Conservation (phyloP, 345 rosid genomes). For the Rhodomyrtus tomentosa region DNA sequence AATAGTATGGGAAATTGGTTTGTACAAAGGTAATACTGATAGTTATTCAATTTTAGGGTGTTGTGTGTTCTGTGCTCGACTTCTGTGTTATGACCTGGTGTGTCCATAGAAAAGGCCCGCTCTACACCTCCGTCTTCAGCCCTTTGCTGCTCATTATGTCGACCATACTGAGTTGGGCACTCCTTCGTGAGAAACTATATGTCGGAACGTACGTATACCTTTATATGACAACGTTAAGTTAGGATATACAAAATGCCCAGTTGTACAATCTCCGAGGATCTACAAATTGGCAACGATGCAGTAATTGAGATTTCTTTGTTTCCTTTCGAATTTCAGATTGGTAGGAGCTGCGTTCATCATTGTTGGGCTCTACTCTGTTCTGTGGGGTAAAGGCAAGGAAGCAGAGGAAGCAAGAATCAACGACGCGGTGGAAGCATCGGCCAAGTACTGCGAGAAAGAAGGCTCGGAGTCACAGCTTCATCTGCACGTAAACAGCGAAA, state of each 20-base stretch:
- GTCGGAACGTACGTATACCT: constrained; percentile 50
- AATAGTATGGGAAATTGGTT: not conserved
- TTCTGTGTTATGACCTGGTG: constrained; percentile 61
- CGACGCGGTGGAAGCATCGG: not conserved
- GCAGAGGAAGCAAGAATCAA: not conserved
- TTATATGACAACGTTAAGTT: not conserved
- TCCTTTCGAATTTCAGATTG: constrained; percentile 17
- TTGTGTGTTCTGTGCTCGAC: constrained; percentile 58
- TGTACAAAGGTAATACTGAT: not conserved
- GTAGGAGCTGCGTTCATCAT: constrained; percentile 63
- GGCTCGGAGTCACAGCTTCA: not conserved
- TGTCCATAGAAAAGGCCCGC: constrained; percentile 69
- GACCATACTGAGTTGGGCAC: constrained; percentile 67
- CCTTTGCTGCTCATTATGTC: constrained; percentile 65
- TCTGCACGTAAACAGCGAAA: not conserved
- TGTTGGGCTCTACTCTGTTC: constrained; percentile 49
- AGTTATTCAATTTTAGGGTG: constrained; percentile 31
- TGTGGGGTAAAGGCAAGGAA: constrained; percentile 91
- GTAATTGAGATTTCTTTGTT: not conserved
- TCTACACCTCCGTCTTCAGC: constrained; percentile 74
- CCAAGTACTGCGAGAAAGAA: not conserved
- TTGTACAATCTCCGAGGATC: not conserved
- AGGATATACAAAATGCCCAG: not conserved
- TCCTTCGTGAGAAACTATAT: constrained; percentile 65
- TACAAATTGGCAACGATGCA: not conserved